Conservation (phyloP, 2,329 filamentous ascomycete genomes). For the Curvularia spicifera region DNA sequence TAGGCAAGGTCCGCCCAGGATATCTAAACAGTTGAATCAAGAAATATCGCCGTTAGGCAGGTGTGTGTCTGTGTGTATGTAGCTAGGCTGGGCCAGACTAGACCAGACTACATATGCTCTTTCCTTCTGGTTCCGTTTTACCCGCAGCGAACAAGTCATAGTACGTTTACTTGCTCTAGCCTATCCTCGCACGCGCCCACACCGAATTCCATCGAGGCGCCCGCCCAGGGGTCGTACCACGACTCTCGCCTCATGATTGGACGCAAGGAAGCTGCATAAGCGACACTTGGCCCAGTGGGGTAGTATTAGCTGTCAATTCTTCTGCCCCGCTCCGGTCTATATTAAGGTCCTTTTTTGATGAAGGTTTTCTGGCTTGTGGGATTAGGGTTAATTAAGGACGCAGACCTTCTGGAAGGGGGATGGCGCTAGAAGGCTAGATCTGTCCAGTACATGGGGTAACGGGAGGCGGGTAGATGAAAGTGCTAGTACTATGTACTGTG, state of each 20-base stretch:
- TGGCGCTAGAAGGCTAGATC: not conserved
- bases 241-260: not conserved
- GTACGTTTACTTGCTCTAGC: not conserved
- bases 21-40: not conserved
- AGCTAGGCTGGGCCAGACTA: not conserved
- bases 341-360: constrained; percentile 14
- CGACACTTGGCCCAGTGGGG: not conserved
- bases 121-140: not conserved
- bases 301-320: constrained; percentile 24
- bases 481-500: not conserved
- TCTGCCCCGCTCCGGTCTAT: constrained; percentile 2
- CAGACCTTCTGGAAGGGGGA: constrained; percentile 4
- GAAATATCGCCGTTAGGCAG: not conserved
- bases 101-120: not conserved
- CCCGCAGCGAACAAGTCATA: not conserved
- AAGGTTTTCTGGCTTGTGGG: not conserved
- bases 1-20: not conserved
- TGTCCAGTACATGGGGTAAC: not conserved
- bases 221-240: not conserved
- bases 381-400: not conserved
- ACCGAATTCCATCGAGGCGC: not conserved
- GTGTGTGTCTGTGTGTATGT: not conserved
- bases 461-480: constrained; percentile 1
- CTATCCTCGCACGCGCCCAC: not conserved
- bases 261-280: not conserved